A percentile compares a stretch with the other conserved stretches of the same genome.
phyloP scores from a whole-genome alignment of 2,329 filamentous ascomycete genomes.

The Coniochaeta prunicola region DNA sequence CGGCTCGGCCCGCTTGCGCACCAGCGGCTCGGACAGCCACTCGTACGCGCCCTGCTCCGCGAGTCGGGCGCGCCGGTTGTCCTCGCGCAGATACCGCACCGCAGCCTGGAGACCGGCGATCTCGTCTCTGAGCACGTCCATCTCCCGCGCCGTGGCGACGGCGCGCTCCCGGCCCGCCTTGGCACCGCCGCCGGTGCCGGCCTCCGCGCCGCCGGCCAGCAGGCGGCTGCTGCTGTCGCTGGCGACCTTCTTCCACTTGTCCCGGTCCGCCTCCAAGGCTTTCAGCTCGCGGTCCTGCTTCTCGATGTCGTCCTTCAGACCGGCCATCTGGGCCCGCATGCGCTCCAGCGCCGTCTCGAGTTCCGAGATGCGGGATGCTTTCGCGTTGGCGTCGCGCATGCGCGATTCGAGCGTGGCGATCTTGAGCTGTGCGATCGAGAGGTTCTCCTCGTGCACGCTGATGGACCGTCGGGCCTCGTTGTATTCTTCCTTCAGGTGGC shows the following conservation, averaged over 20 bases:
- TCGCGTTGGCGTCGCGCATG: slow-evolving; percentile 76
- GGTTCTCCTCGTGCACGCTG: slow-evolving; percentile 68
- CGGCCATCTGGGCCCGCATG: slow-evolving; percentile 39
- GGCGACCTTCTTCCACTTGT: slow-evolving; percentile 65
- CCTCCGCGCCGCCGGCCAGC: slow-evolving; percentile 36
- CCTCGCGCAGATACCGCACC: slow-evolving; percentile 60
- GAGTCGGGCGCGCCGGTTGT: slow-evolving; percentile 55
- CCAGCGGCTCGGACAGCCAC: slow-evolving; percentile 60
- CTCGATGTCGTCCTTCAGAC: slow-evolving; percentile 57
- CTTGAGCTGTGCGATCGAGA: slow-evolving; percentile 83
- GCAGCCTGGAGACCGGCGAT: slow-evolving; percentile 58
- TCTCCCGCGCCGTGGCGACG: slow-evolving; percentile 63
- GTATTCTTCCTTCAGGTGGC: slow-evolving; percentile 71
- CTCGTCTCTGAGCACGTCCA: slow-evolving; percentile 64
- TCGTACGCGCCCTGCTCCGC: slow-evolving; percentile 47
- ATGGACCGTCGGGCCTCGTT: slow-evolving; percentile 67
- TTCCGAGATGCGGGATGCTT: slow-evolving; percentile 61
- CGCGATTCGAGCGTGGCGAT: slow-evolving; percentile 87
- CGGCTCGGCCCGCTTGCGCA: slow-evolving; percentile 23
- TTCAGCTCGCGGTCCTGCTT: slow-evolving; percentile 61
- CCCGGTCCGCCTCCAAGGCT: slow-evolving; percentile 55
- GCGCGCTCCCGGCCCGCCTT: slow-evolving; percentile 59
- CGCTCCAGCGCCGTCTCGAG: slow-evolving; percentile 54
- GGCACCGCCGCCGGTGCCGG: slow-evolving; percentile 31
- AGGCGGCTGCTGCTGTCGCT: slow-evolving; percentile 51